A percentile compares a stretch with the other conserved stretches of the same genome.
Conservation (phyloP, 768 basidiomycete genomes). For the Serendipita sp. region DNA sequence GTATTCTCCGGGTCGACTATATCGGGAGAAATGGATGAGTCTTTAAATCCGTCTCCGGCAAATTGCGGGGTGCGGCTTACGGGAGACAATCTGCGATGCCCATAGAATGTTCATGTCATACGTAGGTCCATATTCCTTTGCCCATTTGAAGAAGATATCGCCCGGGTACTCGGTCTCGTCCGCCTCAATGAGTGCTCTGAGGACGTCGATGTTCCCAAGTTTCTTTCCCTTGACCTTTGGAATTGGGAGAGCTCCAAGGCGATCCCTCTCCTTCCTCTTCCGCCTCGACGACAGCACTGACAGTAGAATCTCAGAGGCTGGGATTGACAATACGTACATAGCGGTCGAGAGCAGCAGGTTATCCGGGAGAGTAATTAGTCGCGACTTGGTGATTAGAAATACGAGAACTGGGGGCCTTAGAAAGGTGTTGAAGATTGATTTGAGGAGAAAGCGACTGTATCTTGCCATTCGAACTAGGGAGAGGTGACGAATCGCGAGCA, state of each 20-base stretch:
- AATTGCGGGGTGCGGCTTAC: not conserved
- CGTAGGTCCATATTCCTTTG: constrained; percentile 55
- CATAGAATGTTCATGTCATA: constrained; percentile 55
- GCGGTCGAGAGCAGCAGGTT: not conserved
- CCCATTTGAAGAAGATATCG: constrained; percentile 48
- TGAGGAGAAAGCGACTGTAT: constrained; percentile 6
- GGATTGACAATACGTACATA: constrained; percentile 5
- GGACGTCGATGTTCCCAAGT: constrained; percentile 65
- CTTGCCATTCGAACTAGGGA: not conserved
- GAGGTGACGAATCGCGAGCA: not conserved
- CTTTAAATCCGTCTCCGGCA: too few species aligned
- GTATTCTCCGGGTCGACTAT: constrained; percentile 30
- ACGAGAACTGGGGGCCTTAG: constrained; percentile 3
- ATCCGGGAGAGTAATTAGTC: not conserved
- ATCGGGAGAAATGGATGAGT: not conserved
- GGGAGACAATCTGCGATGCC: constrained; percentile 39
- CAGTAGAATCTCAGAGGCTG: constrained; percentile 1
- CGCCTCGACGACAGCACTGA: not conserved
- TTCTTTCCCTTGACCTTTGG: constrained; percentile 50
- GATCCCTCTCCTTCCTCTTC: not conserved
- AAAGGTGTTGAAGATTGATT: constrained; percentile 7
- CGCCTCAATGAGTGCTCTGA: constrained; percentile 38
- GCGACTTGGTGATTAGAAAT: not conserved
- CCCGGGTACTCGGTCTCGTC: constrained; percentile 45
- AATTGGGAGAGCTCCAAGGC: constrained; percentile 28